phyloP scores from a whole-genome alignment of 176 grass and related monocot species.

The Olyra latifolia region DNA sequence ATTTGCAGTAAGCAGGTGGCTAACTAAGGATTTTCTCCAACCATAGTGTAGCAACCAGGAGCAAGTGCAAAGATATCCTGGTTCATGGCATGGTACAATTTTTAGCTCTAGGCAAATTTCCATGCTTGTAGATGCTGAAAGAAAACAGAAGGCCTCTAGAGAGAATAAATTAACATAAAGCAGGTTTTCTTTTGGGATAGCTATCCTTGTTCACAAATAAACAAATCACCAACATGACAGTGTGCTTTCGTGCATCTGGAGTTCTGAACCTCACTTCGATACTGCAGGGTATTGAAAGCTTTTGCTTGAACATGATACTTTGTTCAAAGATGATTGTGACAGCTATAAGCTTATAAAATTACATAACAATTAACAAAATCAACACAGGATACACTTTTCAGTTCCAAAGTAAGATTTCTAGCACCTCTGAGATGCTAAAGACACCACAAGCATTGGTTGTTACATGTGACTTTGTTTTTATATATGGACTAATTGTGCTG shows the following conservation, averaged over 20 bases:
- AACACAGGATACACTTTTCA: not conserved
- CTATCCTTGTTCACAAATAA: slow-evolving; percentile 3
- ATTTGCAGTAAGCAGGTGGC: not conserved
- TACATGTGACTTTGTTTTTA: slow-evolving; percentile 15
- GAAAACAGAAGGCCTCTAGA: slow-evolving; percentile 1
- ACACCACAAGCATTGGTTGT: slow-evolving; percentile 19
- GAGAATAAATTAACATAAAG: slow-evolving; percentile 24
- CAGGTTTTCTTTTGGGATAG: not conserved
- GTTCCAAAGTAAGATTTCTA: slow-evolving; percentile 4
- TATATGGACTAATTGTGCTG: slow-evolving; percentile 2
- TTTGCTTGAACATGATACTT: slow-evolving; percentile 22
- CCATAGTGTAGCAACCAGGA: not conserved
- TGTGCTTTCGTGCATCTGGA: not conserved
- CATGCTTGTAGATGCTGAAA: not conserved
- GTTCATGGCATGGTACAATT: not conserved
- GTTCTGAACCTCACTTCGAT: slow-evolving; percentile 24
- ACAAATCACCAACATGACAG: slow-evolving; percentile 14
- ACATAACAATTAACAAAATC: slow-evolving; percentile 20
- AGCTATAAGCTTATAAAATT: not conserved
- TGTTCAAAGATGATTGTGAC: not conserved
- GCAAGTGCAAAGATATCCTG: not conserved
- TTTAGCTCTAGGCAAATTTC: not conserved
- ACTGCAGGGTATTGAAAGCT: not conserved
- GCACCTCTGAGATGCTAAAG: slow-evolving; percentile 39
- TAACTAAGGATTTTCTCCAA: not conserved